A percentile compares a stretch with the other conserved stretches of the same genome.
phyloP scores from a whole-genome alignment of 345 rosid species.

The Psidium friedrichsthalianum region DNA sequence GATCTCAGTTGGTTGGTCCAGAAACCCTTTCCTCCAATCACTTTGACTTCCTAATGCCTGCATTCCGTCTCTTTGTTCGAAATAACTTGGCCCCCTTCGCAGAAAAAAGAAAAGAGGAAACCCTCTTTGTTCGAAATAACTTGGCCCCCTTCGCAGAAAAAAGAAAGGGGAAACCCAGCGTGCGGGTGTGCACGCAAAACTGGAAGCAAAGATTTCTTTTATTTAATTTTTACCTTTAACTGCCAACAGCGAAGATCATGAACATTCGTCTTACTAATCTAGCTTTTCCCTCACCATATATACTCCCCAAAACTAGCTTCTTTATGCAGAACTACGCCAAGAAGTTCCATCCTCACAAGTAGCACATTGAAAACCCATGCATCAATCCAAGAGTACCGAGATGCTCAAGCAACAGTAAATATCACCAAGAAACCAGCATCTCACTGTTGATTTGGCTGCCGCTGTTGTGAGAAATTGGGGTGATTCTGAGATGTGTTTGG shows the following conservation, averaged over 20 bases:
- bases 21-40: neutral
- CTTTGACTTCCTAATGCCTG: neutral
- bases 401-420: neutral
- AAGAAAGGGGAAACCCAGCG: neutral
- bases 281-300: neutral
- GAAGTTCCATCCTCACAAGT: neutral
- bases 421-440: neutral
- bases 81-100: neutral
- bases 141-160: neutral
- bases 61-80: neutral
- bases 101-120: neutral
- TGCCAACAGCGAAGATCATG: neutral
- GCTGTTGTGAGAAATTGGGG: constrained; percentile 49
- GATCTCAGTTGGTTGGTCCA: neutral
- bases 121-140: neutral
- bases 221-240: neutral
- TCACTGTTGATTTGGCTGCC: constrained; percentile 76
- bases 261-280: neutral
- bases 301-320: neutral
- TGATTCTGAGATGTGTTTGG: constrained; percentile 56
- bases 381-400: neutral
- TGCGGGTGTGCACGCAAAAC: neutral
- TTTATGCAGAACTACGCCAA: neutral
- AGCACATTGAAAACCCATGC: neutral
- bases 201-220: neutral